phyloP scores from a whole-genome alignment of 163 green algal genomes.

The Prototheca stagnorum region DNA sequence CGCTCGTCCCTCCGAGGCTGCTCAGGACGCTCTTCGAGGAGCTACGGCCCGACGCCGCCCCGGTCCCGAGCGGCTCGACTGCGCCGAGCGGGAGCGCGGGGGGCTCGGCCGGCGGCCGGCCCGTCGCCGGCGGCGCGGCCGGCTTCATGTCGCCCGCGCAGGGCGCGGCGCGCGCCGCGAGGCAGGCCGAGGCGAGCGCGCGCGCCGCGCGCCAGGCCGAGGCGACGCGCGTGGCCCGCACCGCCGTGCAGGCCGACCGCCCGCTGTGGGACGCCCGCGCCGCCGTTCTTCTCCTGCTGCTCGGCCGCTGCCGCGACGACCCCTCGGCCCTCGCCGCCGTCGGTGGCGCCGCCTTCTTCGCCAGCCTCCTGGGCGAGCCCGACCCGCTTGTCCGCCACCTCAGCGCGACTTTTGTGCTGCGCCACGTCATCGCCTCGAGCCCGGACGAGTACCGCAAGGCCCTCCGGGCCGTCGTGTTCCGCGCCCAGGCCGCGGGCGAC shows the following conservation, averaged over 20 bases:
- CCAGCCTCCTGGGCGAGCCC: constrained; percentile 21
- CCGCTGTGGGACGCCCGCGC: constrained; percentile 13
- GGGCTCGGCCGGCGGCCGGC: too few species aligned
- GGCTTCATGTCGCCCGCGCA: not conserved
- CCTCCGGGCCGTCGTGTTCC: constrained; percentile 31
- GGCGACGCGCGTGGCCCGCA: constrained; percentile 4
- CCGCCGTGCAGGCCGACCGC: constrained; percentile 9
- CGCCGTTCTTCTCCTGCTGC: constrained; percentile 20
- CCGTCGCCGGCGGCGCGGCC: too few species aligned
- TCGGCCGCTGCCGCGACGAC: not conserved
- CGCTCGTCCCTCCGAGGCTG: constrained; percentile 7
- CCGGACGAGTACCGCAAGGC: constrained; percentile 40
- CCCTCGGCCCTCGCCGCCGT: not conserved
- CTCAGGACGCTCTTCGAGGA: constrained; percentile 15
- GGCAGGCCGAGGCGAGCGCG: not conserved
- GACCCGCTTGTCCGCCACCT: constrained; percentile 33
- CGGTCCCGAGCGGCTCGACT: too few species aligned
- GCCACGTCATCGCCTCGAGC: constrained; percentile 37
- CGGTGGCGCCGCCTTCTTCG: constrained; percentile 11
- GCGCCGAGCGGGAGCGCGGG: too few species aligned
- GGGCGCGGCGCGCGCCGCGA: not conserved
- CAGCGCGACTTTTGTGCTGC: constrained; percentile 30
- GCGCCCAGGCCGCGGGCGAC: constrained; percentile 44
- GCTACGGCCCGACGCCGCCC: constrained; percentile 3
- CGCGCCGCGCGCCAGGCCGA: not conserved